phyloP scores from a whole-genome alignment of 2,329 filamentous ascomycete genomes.

The Clarireedia paspali region DNA sequence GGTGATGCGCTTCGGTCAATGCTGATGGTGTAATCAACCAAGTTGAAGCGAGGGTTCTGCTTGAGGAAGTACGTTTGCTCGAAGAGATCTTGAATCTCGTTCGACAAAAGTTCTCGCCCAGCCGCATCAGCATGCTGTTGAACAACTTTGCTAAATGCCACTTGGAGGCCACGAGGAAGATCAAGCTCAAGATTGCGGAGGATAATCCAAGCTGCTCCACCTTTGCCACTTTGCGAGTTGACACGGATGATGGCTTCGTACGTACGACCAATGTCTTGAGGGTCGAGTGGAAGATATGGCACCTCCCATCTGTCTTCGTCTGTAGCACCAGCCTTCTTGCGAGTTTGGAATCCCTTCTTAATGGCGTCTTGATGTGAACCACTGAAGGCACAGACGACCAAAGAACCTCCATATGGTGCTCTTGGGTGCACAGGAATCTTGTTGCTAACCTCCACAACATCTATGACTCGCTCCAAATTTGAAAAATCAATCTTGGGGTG shows the following conservation, averaged over 20 bases:
- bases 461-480: slow-evolving; percentile 77
- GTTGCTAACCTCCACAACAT: slow-evolving; percentile 83
- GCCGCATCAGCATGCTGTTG: slow-evolving; percentile 73
- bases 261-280: slow-evolving; percentile 87
- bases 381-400: slow-evolving; percentile 89
- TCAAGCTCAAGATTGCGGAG: slow-evolving; percentile 83
- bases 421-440: slow-evolving; percentile 91
- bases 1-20: slow-evolving; percentile 75
- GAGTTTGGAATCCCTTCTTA: slow-evolving; percentile 78
- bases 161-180: slow-evolving; percentile 82
- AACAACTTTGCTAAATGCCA: slow-evolving; percentile 76
- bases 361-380: slow-evolving; percentile 94
- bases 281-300: slow-evolving; percentile 89
- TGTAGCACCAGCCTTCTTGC: slow-evolving; percentile 47
- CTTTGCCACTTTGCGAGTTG: slow-evolving; percentile 94
- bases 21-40: slow-evolving; percentile 87
- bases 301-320: slow-evolving; percentile 59
- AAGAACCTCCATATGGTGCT: slow-evolving; percentile 81
- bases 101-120: slow-evolving; percentile 74
- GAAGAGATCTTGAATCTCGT: slow-evolving; percentile 83
- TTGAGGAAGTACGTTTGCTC: slow-evolving; percentile 80
- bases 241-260: slow-evolving; percentile 97
- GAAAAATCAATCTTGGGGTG: slow-evolving; percentile 84
- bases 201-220: slow-evolving; percentile 90
- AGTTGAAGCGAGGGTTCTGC: slow-evolving; percentile 73